Conservation (phyloP, 495 filamentous ascomycete species). For the Lophiostoma macrostomum region DNA sequence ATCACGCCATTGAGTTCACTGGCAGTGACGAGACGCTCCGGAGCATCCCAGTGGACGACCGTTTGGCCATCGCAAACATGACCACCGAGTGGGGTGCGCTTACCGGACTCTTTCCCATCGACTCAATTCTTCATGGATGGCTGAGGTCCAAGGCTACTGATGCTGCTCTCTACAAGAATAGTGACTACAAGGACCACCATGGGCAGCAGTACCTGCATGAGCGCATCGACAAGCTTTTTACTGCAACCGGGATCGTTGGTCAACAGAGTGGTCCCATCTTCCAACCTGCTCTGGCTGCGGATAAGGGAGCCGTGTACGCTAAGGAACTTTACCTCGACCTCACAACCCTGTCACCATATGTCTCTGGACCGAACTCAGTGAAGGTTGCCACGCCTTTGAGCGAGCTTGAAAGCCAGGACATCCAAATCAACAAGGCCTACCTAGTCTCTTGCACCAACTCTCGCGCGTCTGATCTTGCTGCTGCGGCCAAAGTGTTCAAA, state of each 20-base stretch:
- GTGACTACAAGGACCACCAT: constrained; percentile 28
- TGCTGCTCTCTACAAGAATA: constrained; percentile 56
- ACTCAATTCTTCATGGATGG: constrained; percentile 71
- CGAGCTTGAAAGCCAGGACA: constrained; percentile 68
- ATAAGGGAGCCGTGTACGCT: constrained; percentile 75
- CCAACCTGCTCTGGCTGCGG: constrained; percentile 54
- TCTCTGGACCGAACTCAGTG: constrained; percentile 89
- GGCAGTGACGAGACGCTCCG: constrained; percentile 74
- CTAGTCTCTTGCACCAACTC: constrained; percentile 91
- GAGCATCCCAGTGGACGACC: constrained; percentile 71
- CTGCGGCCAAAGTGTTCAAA: constrained; percentile 82
- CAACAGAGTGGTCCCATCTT: constrained; percentile 25
- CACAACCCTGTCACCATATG: constrained; percentile 78
- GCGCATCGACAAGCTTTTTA: constrained; percentile 67
- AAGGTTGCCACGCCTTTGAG: constrained; percentile 77
- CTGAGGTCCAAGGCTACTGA: constrained; percentile 70
- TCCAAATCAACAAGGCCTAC: constrained; percentile 82
- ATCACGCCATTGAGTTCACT: constrained; percentile 88
- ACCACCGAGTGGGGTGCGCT: constrained; percentile 93
- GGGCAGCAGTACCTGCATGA: constrained; percentile 60
- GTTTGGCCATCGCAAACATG: constrained; percentile 91
- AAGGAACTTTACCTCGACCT: constrained; percentile 78
- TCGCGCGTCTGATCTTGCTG: constrained; percentile 74
- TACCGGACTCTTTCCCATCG: constrained; percentile 79
- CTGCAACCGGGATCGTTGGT: constrained; percentile 27